phyloP scores from a whole-genome alignment of 257 asterid genomes.

The Gentiana straminea region DNA sequence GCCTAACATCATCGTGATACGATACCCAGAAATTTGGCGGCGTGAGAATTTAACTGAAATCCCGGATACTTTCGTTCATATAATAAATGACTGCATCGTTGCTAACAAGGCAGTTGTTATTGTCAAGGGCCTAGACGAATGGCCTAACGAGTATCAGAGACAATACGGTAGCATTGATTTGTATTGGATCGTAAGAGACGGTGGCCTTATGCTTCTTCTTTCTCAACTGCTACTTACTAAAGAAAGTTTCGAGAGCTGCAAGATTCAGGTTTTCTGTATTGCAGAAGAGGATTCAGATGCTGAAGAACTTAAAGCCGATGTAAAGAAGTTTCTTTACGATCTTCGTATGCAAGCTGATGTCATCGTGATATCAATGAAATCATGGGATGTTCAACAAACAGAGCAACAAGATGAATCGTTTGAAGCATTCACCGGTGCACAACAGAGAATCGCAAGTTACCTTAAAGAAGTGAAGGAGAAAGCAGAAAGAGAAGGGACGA shows the following conservation, averaged over 20 bases:
- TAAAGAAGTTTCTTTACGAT: conserved; percentile 83
- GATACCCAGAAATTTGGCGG: conserved; percentile 98
- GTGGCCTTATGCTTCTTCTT: conserved; percentile 94
- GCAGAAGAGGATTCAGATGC: conserved; percentile 98
- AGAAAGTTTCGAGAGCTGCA: conserved; percentile 90
- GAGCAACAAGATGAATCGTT: conserved; percentile 75
- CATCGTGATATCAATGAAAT: conserved; percentile 81
- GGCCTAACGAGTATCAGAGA: conserved; percentile 96
- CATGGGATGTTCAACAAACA: conserved; percentile 64
- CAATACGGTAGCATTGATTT: conserved; percentile 90
- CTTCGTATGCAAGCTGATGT: conserved; percentile 99
- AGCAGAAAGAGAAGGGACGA: conserved; percentile 44
- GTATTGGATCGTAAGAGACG: conserved; percentile 96
- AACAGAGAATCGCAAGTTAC: conserved; percentile 53
- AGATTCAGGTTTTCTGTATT: conserved; percentile 90
- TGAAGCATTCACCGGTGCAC: conserved; percentile 66
- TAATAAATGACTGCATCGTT: conserved; percentile 88
- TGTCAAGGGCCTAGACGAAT: conserved; percentile 93
- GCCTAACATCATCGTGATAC: conserved; percentile 88
- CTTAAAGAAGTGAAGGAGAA: conserved; percentile 48
- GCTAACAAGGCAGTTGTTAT: conserved; percentile 96
- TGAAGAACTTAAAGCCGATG: conserved; percentile 79
- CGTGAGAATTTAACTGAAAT: conserved; percentile 77
- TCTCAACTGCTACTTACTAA: conserved; percentile 94
- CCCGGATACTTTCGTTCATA: conserved; percentile 83